Evolutionary conservation across 2,329 filamentous ascomycete genomes (phyloP), one percentile per base, ranked within the genome.

Genomic region (Botrytis tulipae): DNA sequence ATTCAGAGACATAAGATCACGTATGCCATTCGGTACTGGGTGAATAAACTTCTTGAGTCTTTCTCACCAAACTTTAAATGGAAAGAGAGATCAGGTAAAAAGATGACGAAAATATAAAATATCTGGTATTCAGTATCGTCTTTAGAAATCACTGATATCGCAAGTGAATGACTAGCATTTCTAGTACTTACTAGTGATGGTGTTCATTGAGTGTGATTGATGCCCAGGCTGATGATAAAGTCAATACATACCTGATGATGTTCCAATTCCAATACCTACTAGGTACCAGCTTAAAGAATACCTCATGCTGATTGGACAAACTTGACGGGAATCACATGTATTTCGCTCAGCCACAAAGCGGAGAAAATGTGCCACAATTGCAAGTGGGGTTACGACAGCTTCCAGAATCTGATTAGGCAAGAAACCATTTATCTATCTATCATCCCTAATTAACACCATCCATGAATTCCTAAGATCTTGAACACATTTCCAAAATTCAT

Each of bases 391-490:
- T 48, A 68, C 35, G 48, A 68, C 48, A 57, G 48, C 66, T 42
- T 68, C 66, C 40, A 68, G 48, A 68, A 65, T 32, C 40, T 63
- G 29, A 44, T 40, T 57, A 65, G n/a, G 61, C 46, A 40, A 67
- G 32, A 46, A 48, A n/a, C 44, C 32, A 37, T 48, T 35, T 46
- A 66, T 66, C 25, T 20, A 68, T 42, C 61, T 20, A 29, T 54
- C 65, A 68, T 68, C 65, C 65, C 65, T 68, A 54, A 66, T 66
- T 18, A 29, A 48, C 29, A n/a, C 51, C 35, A 68, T n/a, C n/a
- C n/a, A n/a, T n/a, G n/a, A n/a, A n/a, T 68, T 68, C 65, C 32
- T 0, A 22, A 18, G 25, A 57, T 48, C 65, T 22, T 57, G 35
- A 57, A 54, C 35, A 57, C 65, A 68, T 68, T 42, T 29, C 35